These are phyloP conservation scores for Apiotrichum akiyoshidainum DNA, from an alignment of 1,284 basidiomycete species.

Conservation along the genomic window DNA sequence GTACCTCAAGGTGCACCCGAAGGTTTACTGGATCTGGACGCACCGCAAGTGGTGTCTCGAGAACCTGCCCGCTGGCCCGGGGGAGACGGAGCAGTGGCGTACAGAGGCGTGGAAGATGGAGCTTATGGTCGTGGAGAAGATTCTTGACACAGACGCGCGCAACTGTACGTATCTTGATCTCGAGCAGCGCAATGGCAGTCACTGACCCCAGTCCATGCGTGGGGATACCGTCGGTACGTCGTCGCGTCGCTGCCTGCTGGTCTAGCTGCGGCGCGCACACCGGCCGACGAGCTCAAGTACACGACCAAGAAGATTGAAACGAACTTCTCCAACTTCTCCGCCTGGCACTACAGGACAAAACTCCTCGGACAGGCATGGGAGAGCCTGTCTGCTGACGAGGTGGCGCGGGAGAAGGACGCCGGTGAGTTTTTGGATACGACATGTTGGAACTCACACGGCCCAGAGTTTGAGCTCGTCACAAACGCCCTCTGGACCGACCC, in stretches of 20 bases:
- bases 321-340: slow-evolving; percentile 96
- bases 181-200: no score
- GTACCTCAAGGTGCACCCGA: slow-evolving; percentile 77
- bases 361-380: slow-evolving; percentile 69
- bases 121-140: slow-evolving; percentile 77
- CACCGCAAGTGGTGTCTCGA: slow-evolving; percentile 90
- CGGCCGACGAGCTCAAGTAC: slow-evolving; percentile 65
- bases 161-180: slow-evolving; percentile 65
- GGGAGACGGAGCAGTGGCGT: slow-evolving; percentile 60
- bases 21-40: slow-evolving; percentile 97
- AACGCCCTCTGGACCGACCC: slow-evolving; percentile 98
- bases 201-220: slow-evolving; percentile 70
- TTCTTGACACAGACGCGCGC: slow-evolving; percentile 79
- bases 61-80: slow-evolving; percentile 69
- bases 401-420: slow-evolving; percentile 59
- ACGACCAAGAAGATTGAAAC: slow-evolving; percentile 86
- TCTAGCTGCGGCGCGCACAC: slow-evolving; percentile 50
- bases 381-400: slow-evolving; percentile 55
- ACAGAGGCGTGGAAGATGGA: slow-evolving; percentile 76
- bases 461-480: slow-evolving; percentile 86
- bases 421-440: slow-evolving; percentile 53
- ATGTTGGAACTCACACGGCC: neutral
- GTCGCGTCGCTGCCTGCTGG: slow-evolving; percentile 62
- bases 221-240: slow-evolving; percentile 85
- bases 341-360: slow-evolving; percentile 96